A percentile compares a stretch with the other conserved stretches of the same genome.
phyloP scores from a whole-genome alignment of 148 eudicot species.

The Chenopodium album region DNA sequence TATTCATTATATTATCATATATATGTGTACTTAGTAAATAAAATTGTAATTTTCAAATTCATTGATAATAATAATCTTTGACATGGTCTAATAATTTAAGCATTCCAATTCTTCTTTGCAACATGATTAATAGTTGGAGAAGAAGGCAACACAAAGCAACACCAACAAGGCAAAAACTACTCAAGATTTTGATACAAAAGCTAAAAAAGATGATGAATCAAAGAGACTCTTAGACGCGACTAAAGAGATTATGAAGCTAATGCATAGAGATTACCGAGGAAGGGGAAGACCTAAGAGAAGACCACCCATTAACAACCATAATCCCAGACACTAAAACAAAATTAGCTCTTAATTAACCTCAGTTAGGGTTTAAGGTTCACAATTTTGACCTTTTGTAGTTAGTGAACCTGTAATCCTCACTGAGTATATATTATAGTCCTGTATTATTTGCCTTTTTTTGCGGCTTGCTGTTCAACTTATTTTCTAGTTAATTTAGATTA shows the following conservation, averaged over 20 bases:
- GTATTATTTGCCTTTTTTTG: not conserved
- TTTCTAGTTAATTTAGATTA: not conserved
- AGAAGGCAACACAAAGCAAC: not conserved
- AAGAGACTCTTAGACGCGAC: constrained; percentile 28
- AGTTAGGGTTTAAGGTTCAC: constrained; percentile 37
- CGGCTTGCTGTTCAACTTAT: not conserved
- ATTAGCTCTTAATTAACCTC: not conserved
- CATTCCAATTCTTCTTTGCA: not conserved
- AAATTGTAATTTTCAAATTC: too few species aligned
- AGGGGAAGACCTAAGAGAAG: constrained; percentile 29
- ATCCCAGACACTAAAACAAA: constrained; percentile 36
- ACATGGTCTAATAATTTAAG: not conserved
- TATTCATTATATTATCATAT: not conserved
- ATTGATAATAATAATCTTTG: not conserved
- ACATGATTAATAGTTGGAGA: not conserved
- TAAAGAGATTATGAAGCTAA: constrained; percentile 50
- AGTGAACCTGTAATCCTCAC: constrained; percentile 11
- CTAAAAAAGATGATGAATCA: constrained; percentile 28
- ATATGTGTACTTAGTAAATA: too few species aligned
- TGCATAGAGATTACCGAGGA: constrained; percentile 46
- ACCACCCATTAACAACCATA: constrained; percentile 58
- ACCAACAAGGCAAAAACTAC: not conserved
- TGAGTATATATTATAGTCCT: not conserved
- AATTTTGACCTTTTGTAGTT: constrained; percentile 37
- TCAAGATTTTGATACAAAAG: constrained; percentile 6